Conservation (phyloP, 2,329 filamentous ascomycete species). For the Sclerotinia spermophila region DNA sequence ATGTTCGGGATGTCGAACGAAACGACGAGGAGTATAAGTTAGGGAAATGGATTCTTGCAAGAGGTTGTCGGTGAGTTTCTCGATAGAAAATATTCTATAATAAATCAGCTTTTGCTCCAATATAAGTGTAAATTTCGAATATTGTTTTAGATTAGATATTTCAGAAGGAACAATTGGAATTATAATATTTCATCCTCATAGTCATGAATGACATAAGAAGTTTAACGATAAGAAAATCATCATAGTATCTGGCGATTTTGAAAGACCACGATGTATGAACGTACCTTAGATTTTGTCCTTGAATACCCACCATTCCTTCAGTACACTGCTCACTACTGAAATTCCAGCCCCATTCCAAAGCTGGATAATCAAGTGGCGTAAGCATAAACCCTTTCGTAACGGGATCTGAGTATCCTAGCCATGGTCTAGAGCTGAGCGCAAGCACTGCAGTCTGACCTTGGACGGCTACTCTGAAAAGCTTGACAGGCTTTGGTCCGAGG, state of each 20-base stretch:
- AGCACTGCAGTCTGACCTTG: slow-evolving; percentile 81
- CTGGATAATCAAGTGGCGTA: slow-evolving; percentile 83
- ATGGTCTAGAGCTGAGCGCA: slow-evolving; percentile 88
- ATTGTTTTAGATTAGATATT: slow-evolving; percentile 35
- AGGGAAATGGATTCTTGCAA: slow-evolving; percentile 83
- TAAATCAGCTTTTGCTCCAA: slow-evolving; percentile 37
- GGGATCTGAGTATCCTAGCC: slow-evolving; percentile 89
- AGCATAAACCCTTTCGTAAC: slow-evolving; percentile 86
- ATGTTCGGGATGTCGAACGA: slow-evolving; percentile 82
- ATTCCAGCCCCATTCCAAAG: slow-evolving; percentile 91
- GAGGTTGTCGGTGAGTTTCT: slow-evolving; percentile 79
- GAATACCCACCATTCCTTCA: slow-evolving; percentile 91
- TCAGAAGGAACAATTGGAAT: slow-evolving; percentile 99
- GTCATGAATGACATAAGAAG: slow-evolving; percentile 37
- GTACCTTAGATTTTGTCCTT: slow-evolving; percentile 82
- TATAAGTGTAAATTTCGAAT: slow-evolving; percentile 1
- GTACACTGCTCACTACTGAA: slow-evolving; percentile 94
- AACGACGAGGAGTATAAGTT: slow-evolving; percentile 83
- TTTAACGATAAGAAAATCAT: slow-evolving; percentile 45
- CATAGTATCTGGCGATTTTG: slow-evolving; percentile 31
- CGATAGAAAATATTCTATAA: slow-evolving; percentile 82
- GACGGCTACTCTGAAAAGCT: slow-evolving; percentile 86
- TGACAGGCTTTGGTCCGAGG: slow-evolving; percentile 83
- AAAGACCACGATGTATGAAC: slow-evolving; percentile 36
- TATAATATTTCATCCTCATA: slow-evolving; percentile 53